These are phyloP conservation scores for Podospora tetraspora DNA, from an alignment of 495 filamentous ascomycete species.

Conservation along the genomic window DNA sequence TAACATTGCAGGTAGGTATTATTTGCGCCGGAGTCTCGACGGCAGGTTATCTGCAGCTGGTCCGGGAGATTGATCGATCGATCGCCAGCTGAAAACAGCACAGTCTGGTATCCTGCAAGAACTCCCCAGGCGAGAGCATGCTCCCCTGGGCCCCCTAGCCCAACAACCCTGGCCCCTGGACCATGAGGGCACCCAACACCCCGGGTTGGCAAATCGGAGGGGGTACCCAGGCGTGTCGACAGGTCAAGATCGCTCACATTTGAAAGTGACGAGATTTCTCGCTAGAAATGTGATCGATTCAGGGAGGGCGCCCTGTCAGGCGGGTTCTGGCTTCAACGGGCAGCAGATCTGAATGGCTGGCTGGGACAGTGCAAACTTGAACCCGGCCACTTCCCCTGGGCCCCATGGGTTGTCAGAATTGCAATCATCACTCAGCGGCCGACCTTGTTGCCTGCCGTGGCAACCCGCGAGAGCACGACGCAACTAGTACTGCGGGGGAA, in stretches of 20 bases:
- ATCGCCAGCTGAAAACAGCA: background rate
- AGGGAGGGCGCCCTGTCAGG: conserved; percentile 2
- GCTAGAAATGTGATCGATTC: conserved; percentile 2
- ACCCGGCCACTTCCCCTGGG: background rate
- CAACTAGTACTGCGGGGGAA: background rate
- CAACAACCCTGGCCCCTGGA: background rate
- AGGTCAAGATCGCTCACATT: conserved; percentile 15
- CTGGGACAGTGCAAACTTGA: background rate
- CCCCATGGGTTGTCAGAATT: background rate
- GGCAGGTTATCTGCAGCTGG: background rate
- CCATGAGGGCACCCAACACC: background rate
- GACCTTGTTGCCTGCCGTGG: background rate
- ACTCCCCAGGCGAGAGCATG: too few relatives aligned
- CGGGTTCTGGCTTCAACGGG: background rate
- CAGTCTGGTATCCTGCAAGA: background rate
- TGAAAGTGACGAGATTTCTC: conserved; percentile 11
- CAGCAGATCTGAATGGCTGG: conserved; percentile 1
- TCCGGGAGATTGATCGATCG: background rate
- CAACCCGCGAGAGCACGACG: background rate
- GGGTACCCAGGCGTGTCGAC: conserved; percentile 4
- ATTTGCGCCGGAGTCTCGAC: background rate
- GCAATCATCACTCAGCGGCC: background rate
- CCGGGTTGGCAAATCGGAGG: conserved; percentile 14
- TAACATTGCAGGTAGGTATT: background rate
- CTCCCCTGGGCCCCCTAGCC: too few relatives aligned